Conservation (phyloP, 2,329 filamentous ascomycete species). For the Cercospora canescens region DNA sequence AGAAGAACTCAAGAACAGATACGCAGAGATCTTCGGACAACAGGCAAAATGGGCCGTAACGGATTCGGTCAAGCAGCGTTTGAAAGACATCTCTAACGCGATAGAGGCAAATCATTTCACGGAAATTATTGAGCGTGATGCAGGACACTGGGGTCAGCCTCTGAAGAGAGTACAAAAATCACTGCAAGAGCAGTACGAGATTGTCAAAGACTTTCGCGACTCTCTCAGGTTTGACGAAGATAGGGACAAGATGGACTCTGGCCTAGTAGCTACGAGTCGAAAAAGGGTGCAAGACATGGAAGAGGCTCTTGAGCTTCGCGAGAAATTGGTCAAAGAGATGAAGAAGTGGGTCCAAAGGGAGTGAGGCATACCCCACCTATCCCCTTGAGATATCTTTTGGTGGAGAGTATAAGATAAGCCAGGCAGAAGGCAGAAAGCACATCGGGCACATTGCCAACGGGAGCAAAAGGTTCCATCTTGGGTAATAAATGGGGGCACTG, state of each 20-base stretch:
- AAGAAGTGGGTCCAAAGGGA: not conserved
- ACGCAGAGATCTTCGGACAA: not conserved
- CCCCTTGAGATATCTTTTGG: not conserved
- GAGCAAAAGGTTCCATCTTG: no score
- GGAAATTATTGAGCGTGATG: not conserved
- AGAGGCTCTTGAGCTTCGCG: not conserved
- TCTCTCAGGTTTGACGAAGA: not conserved
- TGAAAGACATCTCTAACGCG: not conserved
- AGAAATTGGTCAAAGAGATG: not conserved
- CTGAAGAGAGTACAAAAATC: not conserved
- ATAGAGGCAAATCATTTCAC: not conserved
- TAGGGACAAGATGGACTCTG: not conserved
- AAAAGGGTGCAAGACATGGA: not conserved
- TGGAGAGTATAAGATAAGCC: not conserved
- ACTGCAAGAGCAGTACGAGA: not conserved
- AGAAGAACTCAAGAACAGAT: not conserved
- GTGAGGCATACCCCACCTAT: not conserved
- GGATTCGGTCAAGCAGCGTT: not conserved
- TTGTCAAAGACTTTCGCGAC: not conserved
- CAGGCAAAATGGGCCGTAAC: not conserved
- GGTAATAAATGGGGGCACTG: no score
- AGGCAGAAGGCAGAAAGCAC: no score
- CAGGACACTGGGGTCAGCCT: not conserved
- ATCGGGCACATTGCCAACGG: no score
- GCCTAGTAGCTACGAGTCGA: not conserved